Base-by-base conservation (phyloP, 371 early-diverging fungal genomes). In the Mortierella sp. region DNA sequence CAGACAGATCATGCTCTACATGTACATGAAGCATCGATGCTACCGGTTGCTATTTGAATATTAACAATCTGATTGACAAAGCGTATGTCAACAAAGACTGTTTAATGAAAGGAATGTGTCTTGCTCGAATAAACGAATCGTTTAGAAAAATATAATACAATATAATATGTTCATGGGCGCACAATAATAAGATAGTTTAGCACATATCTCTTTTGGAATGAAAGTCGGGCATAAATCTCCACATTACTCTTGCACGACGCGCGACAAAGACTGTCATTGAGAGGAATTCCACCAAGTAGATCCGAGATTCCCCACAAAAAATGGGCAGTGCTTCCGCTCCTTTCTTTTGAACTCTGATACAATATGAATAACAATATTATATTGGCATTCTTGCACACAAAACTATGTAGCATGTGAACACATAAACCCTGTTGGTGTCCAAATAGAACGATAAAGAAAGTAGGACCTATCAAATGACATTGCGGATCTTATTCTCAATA, bases 371-470 rank as follows among this genome's bases (percentile, higher is more conserved):
- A 7, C 26, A 51, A 13, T 26, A 13, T 7, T 22, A 6, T 5
- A 51, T 26, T 5, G 8, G 53, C 40, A 9, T 9, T 40, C 13
- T 40, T 40, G 6, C 40, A 7, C 22, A 62, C 34, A 42, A 49
- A 28, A 43, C 28, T 37, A 35, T 7, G 37, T 13, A 42, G 64
- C 64, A 64, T 64, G 64, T 64, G 64, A 64, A 64, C 64, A 55
- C 34, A 15, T 13, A 40, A 54, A 49, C 19, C 37, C 53, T 53
- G 34, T 23, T 32, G 2, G 4, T 29, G 10, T 54, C 2, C 31
- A 54, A 29, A 54, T 8, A 2, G 55, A 23, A 6, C 8, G 26
- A 26, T 26, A 31, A 54, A 13, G 31, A 15, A 15, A 15, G 23
- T 3, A 17, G 15, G 17, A n/a, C 15, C 8, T 4, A 49, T 6